Base-by-base conservation (phyloP, 2,329 filamentous ascomycete genomes). In the Aspergillus intermedius region DNA sequence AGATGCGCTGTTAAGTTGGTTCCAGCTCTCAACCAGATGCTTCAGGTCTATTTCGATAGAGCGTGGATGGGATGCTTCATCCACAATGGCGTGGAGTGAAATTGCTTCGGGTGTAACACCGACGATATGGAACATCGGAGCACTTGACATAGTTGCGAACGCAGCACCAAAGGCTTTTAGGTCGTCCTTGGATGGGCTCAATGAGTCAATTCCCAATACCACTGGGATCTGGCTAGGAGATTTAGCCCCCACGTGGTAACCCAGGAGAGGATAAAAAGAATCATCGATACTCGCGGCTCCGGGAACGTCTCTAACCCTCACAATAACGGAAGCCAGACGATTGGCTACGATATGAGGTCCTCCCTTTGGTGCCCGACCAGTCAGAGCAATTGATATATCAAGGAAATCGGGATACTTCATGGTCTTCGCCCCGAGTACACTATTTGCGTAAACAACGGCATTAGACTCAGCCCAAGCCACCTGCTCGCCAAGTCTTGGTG, bases 351-450 rank as follows among this genome's bases (percentile, higher is more conserved):
- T 25, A 46, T 71, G 63, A 15, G 61, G 54, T 0, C 62, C 63
- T 0, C 59, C 61, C 13, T 51, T 35, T 0, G 67, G 66, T 0
- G 64, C 64, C 5, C 53, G 59, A 1, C 74, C 73, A 0, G 72
- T 75, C 42, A 76, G 47, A 0, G 71, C 72, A 32, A 74, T 71
- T 37, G 60, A 67, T 5, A 74, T 62, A 28, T 76, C 73, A 2
- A 76, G 60, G 32, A 69, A 72, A 45, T 75, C 72, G 0, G 74
- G 74, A 48, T 73, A 75, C 48, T 76, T 76, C 47, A 68, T 64
- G 1, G 73, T 75, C 17, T 63, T 62, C 0, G 73, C 72, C 0
- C 72, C 73, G 0, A 76, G 62, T 0, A 75, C 68, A 47, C 72
- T 75, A 39, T 76, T 76, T 1, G 72, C 71, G 48, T 64, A 75